Percentiles rank a stretch among this genome's conserved stretches.
phyloP scores from a whole-genome alignment of 2,329 filamentous ascomycete species.

The Beauveria pseudobassiana region DNA sequence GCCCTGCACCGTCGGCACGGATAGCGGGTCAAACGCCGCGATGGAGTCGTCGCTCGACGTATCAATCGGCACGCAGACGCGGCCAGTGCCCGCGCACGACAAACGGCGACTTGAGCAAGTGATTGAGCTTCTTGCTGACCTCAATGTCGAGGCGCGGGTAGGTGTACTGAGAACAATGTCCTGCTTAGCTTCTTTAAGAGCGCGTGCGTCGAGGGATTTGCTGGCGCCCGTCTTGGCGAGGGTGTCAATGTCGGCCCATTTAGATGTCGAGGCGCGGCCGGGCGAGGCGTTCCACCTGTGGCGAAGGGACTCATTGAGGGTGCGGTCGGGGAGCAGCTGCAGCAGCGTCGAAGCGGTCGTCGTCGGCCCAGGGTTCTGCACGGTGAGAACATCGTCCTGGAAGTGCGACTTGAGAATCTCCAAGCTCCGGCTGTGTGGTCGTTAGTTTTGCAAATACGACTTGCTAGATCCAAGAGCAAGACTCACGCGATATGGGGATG shows the following conservation, averaged over 20 bases:
- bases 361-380: conserved; percentile 78
- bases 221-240: conserved; percentile 70
- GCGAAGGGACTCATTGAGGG: conserved; percentile 68
- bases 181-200: conserved; percentile 82
- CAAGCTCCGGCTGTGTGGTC: conserved; percentile 59
- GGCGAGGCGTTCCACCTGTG: conserved; percentile 89
- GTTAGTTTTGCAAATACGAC: neutral
- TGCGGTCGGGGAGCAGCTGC: conserved; percentile 73
- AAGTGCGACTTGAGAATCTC: conserved; percentile 81
- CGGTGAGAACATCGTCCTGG: conserved; percentile 68
- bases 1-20: conserved; percentile 80
- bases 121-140: conserved; percentile 95
- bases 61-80: conserved; percentile 94
- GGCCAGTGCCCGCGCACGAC: conserved; percentile 91
- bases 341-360: conserved; percentile 69
- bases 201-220: conserved; percentile 62
- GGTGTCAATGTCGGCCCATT: conserved; percentile 91
- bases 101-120: conserved; percentile 95
- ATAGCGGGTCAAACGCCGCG: conserved; percentile 78
- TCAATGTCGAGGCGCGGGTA: conserved; percentile 95
- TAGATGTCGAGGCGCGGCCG: conserved; percentile 64
- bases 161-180: conserved; percentile 94
- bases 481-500: conserved; percentile 77
- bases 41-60: conserved; percentile 43
- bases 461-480: too few species aligned